A percentile compares a stretch with the other conserved stretches of the same genome.
Conservation (phyloP, 148 eudicot species). For the Linanthus parryae region DNA sequence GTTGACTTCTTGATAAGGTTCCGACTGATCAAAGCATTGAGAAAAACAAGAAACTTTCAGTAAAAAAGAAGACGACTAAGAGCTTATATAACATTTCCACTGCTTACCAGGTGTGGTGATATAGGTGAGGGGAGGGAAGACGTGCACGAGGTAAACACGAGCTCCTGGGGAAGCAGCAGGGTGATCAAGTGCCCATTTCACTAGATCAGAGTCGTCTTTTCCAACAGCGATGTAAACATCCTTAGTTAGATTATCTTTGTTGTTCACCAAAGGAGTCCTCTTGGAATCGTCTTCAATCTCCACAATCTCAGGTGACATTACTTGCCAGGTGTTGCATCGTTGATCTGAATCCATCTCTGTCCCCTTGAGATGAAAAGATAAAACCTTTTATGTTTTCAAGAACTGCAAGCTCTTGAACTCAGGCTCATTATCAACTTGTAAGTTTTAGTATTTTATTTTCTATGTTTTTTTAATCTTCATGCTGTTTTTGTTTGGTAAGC, state of each 20-base stretch:
- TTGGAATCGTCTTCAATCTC: constrained; percentile 31
- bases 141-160: constrained; percentile 54
- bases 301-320: constrained; percentile 39
- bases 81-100: background rate
- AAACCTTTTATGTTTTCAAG: too few species aligned
- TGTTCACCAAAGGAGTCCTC: background rate
- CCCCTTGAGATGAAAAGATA: too few species aligned
- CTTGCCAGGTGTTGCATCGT: background rate
- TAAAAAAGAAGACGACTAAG: background rate
- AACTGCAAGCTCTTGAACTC: too few species aligned
- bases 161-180: constrained; percentile 30
- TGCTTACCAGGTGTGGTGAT: constrained; percentile 47
- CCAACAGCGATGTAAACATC: constrained; percentile 68
- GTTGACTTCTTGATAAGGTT: constrained; percentile 49
- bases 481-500: too few species aligned
- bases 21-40: constrained; percentile 34
- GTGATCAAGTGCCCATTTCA: constrained; percentile 60
- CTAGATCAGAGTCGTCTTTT: constrained; percentile 45
- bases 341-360: constrained; percentile 4
- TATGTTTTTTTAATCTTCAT: too few species aligned
- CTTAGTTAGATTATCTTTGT: constrained; percentile 6
- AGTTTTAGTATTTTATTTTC: too few species aligned
- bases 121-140: constrained; percentile 39
- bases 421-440: too few species aligned
- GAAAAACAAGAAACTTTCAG: background rate